These are phyloP conservation scores for Penicillium paradoxum DNA, from an alignment of 495 filamentous ascomycete species.

Conservation along the genomic window DNA sequence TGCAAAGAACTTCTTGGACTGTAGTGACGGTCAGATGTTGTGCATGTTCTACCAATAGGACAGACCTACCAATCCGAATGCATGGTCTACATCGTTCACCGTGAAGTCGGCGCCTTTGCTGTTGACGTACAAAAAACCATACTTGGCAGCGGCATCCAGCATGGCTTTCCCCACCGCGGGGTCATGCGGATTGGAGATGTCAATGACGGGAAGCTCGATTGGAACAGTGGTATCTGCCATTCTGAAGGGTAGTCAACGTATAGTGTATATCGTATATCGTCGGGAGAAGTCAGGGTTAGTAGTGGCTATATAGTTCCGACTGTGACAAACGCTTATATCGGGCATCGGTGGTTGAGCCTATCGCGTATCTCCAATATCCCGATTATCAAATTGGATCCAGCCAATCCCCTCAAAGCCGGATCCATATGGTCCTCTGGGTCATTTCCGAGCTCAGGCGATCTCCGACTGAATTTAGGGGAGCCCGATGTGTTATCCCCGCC, in stretches of 20 bases:
- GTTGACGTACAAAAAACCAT: constrained; percentile 88
- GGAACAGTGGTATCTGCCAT: constrained; percentile 41
- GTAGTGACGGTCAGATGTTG: constrained; percentile 3
- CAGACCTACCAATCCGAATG: constrained; percentile 65
- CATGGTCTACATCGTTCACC: constrained; percentile 56
- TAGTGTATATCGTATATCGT: neutral
- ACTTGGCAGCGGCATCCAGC: constrained; percentile 70
- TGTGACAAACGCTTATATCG: neutral
- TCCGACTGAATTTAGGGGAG: constrained; percentile 9
- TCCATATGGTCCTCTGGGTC: neutral
- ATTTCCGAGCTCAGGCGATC: constrained; percentile 14
- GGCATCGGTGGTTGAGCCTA: constrained; percentile 6
- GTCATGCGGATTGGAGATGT: constrained; percentile 57
- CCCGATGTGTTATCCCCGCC: no score
- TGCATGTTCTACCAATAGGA: constrained; percentile 1
- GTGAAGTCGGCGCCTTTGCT: constrained; percentile 65
- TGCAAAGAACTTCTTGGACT: constrained; percentile 77
- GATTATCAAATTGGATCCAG: neutral
- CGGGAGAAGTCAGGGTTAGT: neutral
- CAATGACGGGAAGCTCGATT: constrained; percentile 70
- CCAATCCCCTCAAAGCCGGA: neutral
- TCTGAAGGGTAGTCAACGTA: no score
- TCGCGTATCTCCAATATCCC: constrained; percentile 17
- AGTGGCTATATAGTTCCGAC: constrained; percentile 4
- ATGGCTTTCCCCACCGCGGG: constrained; percentile 61